phyloP scores from a whole-genome alignment of 108 stramenopile species.

The Skeletonema costatum region DNA sequence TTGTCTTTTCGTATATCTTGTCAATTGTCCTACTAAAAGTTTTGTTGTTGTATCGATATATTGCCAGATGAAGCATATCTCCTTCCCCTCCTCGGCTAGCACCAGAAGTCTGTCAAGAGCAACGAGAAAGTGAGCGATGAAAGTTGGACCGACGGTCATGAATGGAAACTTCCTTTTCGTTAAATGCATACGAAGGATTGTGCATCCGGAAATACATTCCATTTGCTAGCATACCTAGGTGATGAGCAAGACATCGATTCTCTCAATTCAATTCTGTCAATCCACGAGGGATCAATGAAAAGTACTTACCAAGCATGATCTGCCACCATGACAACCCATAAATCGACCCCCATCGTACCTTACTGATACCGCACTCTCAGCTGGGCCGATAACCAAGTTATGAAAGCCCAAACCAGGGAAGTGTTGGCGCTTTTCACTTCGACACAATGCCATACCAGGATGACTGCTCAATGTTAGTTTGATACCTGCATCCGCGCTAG shows the following conservation, averaged over 20 bases:
- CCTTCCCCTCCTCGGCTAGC: not conserved
- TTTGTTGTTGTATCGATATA: not conserved
- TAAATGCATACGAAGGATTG: too few species aligned
- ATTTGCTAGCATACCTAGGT: too few species aligned
- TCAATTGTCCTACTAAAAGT: not conserved
- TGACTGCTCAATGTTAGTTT: not conserved
- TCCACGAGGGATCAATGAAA: too few species aligned
- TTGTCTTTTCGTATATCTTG: not conserved
- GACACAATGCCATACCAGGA: not conserved
- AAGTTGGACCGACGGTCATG: too few species aligned
- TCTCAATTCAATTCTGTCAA: too few species aligned
- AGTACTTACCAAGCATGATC: not conserved
- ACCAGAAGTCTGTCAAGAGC: not conserved
- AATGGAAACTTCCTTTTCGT: too few species aligned
- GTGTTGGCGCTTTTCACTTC: not conserved
- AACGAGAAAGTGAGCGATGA: not conserved
- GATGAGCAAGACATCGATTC: too few species aligned
- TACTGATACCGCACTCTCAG: not conserved
- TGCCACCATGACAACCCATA: not conserved
- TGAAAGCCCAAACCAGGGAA: not conserved
- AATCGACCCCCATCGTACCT: not conserved
- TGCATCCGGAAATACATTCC: too few species aligned
- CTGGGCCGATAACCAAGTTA: not conserved
- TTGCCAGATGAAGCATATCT: not conserved
- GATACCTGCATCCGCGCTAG: not conserved